Base-by-base conservation (phyloP, 2,329 filamentous ascomycete species). In the Colletotrichum theobromicola region DNA sequence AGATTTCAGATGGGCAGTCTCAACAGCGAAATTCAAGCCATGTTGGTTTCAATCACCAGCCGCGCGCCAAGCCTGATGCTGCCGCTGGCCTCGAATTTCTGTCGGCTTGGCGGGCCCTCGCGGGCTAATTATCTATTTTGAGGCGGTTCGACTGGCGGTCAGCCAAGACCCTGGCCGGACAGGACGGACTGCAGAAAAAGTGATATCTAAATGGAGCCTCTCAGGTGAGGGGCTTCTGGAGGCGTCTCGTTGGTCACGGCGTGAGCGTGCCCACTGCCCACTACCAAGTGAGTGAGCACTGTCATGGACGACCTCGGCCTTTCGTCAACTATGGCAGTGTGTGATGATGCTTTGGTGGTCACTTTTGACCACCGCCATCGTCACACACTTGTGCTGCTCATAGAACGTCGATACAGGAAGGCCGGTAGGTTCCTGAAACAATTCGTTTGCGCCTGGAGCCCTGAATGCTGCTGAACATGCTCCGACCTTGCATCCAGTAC, bases 1-100 rank as follows among this genome's bases (percentile, higher is more conserved):
- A 50, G 35, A 34, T 62, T 67, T 72, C 30, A 57, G 42, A 67
- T 24, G 32, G 53, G 34, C 68, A 72, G 68, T 72, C 55, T 72
- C 57, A 21, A 72, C n/a, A 75, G 68, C 57, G 42, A 62, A 75
- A 67, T 75, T 26, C 57, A 72, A 72, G 69, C 68, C 72, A 63
- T 60, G 35, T 72, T 72, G 68, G 57, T 67, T 46, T 67, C 67
- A 72, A 30, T 35, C 10, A 35, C 15, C 37, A 63, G 61, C 46
- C 50, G n/a, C 50, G 34, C 61, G 30, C 61, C 71, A 61, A 70
- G 72, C 57, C 53, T 34, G 61, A 32, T 57, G 57, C 53, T 46
- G 62, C 57, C 42, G 62, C 34, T 55, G 61, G 63, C 53, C 35
- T 58, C 18, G 50, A 46, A 21, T 15, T 32, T 58, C 34, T 21